These are phyloP conservation scores for Suillus subaureus DNA, from an alignment of 768 basidiomycete genomes.

Conservation along the genomic window DNA sequence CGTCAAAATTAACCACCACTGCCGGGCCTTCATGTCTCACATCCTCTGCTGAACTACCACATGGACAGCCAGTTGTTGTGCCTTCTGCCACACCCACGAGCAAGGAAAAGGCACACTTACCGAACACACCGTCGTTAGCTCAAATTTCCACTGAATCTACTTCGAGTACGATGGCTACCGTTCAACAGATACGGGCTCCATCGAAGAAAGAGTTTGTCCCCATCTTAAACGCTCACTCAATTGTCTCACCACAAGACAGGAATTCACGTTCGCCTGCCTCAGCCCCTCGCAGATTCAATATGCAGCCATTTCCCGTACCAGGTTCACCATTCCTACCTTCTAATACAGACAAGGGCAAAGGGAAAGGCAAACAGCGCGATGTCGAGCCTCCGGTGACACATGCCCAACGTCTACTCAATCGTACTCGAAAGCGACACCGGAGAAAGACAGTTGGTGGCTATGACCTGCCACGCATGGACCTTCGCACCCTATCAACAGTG, in stretches of 20 bases:
- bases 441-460: constrained; percentile 17
- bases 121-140: neutral
- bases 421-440: constrained; percentile 1
- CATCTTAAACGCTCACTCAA: neutral
- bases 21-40: neutral
- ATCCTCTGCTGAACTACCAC: neutral
- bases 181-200: neutral
- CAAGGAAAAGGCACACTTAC: neutral
- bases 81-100: neutral
- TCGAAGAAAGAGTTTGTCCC: neutral
- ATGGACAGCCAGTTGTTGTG: no score
- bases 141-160: neutral
- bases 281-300: neutral
- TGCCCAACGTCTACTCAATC: neutral
- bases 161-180: neutral
- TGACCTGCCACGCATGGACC: constrained; percentile 26
- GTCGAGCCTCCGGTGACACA: neutral
- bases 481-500: constrained; percentile 18
- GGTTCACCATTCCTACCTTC: neutral
- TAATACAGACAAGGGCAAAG: neutral
- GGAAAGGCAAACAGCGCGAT: neutral
- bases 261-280: neutral
- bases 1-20: neutral
- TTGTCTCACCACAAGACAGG: neutral
- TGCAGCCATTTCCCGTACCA: neutral